phyloP scores from a whole-genome alignment of 1,284 basidiomycete genomes.

The Filobasidium uniguttulatum region DNA sequence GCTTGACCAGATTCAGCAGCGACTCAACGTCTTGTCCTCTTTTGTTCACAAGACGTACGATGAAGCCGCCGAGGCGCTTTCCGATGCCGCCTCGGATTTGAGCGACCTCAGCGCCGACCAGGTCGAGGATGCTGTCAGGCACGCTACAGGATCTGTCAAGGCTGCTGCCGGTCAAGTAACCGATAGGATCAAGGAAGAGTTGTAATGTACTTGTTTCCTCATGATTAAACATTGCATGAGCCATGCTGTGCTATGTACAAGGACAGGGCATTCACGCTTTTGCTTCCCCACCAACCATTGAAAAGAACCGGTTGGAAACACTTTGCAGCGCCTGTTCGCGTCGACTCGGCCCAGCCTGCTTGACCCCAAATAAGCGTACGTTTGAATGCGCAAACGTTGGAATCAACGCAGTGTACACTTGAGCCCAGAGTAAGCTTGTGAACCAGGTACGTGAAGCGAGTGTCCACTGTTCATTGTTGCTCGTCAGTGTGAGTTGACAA shows the following conservation, averaged over 20 bases:
- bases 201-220: constrained; percentile 15
- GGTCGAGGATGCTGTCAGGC: constrained; percentile 17
- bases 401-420: constrained; percentile 78
- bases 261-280: too few species aligned
- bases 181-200: constrained; percentile 24
- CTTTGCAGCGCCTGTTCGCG: constrained; percentile 33
- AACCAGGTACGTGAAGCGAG: constrained; percentile 78
- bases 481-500: not conserved
- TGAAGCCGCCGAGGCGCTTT: constrained; percentile 10
- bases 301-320: constrained; percentile 14
- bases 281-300: too few species aligned
- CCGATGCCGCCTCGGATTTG: not conserved
- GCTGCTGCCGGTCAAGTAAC: constrained; percentile 13
- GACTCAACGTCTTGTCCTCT: constrained; percentile 69
- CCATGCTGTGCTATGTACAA: too few species aligned
- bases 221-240: too few species aligned
- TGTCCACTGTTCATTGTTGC: too few species aligned
- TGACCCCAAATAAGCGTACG: constrained; percentile 75
- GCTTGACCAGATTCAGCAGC: constrained; percentile 85
- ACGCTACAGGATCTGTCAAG: constrained; percentile 19
- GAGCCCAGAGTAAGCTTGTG: constrained; percentile 80
- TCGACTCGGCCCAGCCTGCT: constrained; percentile 52
- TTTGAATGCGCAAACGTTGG: constrained; percentile 65
- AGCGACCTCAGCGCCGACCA: constrained; percentile 17
- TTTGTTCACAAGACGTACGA: constrained; percentile 48